These are phyloP conservation scores for Calophaca sinica DNA, from an alignment of 306 rosid species.

Conservation along the genomic window DNA sequence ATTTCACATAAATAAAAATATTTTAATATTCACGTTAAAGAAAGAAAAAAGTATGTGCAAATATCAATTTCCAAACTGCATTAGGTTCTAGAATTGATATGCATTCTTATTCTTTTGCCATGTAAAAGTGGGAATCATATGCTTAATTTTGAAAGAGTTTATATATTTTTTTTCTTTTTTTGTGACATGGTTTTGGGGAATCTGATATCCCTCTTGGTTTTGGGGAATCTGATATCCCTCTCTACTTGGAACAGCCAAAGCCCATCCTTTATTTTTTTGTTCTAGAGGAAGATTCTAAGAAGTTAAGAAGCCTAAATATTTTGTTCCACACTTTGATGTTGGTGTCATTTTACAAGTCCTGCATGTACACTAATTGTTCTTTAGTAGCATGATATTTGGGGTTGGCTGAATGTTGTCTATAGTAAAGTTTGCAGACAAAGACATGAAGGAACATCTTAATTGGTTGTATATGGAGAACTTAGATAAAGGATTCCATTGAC, in stretches of 20 bases:
- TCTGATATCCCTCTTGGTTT: conserved; percentile 62
- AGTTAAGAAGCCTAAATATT: conserved; percentile 42
- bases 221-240: conserved; percentile 64
- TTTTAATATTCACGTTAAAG: conserved; percentile 1
- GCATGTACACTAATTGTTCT: conserved; percentile 40
- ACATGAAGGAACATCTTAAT: conserved; percentile 48
- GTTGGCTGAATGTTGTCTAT: conserved; percentile 42
- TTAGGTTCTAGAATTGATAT: conserved; percentile 68
- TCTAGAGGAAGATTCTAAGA: conserved; percentile 63
- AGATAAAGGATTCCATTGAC: conserved; percentile 76
- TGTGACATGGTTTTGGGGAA: conserved; percentile 56
- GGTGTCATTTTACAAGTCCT: conserved; percentile 47
- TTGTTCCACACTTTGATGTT: conserved; percentile 46
- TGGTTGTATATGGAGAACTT: conserved; percentile 52
- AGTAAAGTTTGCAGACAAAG: conserved; percentile 54
- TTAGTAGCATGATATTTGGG: conserved; percentile 9
- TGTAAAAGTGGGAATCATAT: conserved; percentile 81
- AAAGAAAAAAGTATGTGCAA: conserved; percentile 33
- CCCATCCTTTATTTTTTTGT: conserved; percentile 50
- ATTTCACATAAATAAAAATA: conserved; percentile 27
- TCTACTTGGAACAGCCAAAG: conserved; percentile 61
- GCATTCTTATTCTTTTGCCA: conserved; percentile 62
- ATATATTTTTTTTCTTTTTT: conserved; percentile 26
- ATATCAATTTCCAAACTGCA: conserved; percentile 57
- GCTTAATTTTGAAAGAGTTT: conserved; percentile 58